These are phyloP conservation scores for Leccinum disarticulatum DNA, from an alignment of 768 basidiomycete genomes.

Conservation along the genomic window DNA sequence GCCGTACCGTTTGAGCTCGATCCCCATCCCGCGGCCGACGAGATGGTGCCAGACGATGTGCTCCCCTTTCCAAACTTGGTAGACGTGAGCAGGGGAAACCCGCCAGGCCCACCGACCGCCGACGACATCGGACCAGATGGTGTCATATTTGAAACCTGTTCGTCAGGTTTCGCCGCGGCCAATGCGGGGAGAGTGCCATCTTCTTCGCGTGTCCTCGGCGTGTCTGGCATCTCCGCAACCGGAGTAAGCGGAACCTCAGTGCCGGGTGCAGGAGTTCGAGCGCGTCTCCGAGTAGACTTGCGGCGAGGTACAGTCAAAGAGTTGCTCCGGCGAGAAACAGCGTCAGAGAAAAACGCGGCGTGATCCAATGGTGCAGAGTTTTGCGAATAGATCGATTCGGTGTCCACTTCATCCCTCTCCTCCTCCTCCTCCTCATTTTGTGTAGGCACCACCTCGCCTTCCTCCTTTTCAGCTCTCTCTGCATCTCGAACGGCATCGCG, in stretches of 20 bases:
- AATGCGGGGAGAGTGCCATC: constrained; percentile 1
- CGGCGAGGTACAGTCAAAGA: constrained; percentile 4
- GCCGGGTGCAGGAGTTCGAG: background rate
- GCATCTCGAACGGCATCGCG: constrained; percentile 14
- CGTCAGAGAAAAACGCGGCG: background rate
- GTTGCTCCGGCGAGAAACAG: constrained; percentile 2
- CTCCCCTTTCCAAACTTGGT: constrained; percentile 25
- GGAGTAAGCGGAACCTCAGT: constrained; percentile 12
- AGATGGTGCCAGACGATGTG: constrained; percentile 18
- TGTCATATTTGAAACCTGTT: constrained; percentile 9
- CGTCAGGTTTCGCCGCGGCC: constrained; percentile 7
- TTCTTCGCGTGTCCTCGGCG: background rate
- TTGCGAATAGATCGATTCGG: constrained; percentile 27
- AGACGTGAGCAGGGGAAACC: constrained; percentile 28
- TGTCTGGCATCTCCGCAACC: constrained; percentile 21
- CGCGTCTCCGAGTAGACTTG: constrained; percentile 10
- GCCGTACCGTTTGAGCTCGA: constrained; percentile 16
- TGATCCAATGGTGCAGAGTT: constrained; percentile 23
- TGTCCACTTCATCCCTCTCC: background rate
- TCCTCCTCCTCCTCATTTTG: background rate
- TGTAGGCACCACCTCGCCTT: background rate
- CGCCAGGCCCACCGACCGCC: background rate
- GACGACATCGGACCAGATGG: constrained; percentile 9
- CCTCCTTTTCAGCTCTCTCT: background rate
- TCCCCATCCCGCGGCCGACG: constrained; percentile 14